Evolutionary conservation across 345 rosid species (phyloP).

Genomic region (Tarenaya hassleriana): DNA sequence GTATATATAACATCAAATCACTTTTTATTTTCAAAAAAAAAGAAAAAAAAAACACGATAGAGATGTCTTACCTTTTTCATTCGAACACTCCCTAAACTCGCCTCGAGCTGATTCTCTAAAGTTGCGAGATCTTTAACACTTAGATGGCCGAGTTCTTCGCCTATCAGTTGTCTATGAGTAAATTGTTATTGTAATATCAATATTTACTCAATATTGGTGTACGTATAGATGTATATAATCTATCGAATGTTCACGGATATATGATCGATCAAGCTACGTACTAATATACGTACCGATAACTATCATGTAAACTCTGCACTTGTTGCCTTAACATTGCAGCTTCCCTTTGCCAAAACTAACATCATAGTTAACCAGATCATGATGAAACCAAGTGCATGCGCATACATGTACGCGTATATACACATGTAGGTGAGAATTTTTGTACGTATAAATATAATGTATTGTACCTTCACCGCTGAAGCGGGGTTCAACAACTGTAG

Average conservation of each 20-base stretch:
- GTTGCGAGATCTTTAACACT: conserved; percentile 37
- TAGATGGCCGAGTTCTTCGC: conserved; percentile 46
- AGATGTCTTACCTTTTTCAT: conserved; percentile 38
- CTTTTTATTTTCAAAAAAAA: too few relatives aligned
- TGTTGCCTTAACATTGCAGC: conserved; percentile 39
- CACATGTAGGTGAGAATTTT: neutral
- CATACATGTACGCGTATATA: too few relatives aligned
- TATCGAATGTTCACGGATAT: too few relatives aligned
- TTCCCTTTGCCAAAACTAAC: conserved; percentile 48
- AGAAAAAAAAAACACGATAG: too few relatives aligned
- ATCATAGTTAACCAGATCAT: neutral
- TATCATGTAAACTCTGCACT: conserved; percentile 40
- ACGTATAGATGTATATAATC: neutral
- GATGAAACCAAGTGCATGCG: neutral
- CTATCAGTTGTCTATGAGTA: conserved; percentile 40
- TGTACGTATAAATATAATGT: too few relatives aligned
- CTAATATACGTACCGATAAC: conserved; percentile 38
- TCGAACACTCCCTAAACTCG: conserved; percentile 44
- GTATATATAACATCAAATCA: neutral
- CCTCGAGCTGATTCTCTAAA: conserved; percentile 41
- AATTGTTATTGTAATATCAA: neutral
- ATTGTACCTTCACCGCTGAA: conserved; percentile 45
- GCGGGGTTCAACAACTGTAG: conserved; percentile 34
- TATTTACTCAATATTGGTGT: neutral
- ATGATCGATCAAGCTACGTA: too few relatives aligned